Base-by-base conservation (phyloP, 352 stramenopile genomes). In the Phytophthora palmivora region DNA sequence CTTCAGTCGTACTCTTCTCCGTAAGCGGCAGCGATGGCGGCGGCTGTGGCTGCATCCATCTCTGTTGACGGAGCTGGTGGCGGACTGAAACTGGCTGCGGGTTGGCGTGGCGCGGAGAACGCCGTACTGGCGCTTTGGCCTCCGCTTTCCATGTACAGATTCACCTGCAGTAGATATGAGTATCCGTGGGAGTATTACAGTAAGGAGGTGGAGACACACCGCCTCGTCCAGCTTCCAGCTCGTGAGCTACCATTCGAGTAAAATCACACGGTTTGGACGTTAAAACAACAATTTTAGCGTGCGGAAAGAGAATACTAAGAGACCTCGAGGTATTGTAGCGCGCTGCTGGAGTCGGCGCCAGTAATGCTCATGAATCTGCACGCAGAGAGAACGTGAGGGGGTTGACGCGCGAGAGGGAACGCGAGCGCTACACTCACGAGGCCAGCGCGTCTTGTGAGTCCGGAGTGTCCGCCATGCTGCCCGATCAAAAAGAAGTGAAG, bases 321-420 rank as follows among this genome's bases (percentile, higher is more conserved):
- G 87, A 67, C 84, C 68, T 95, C 82, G 9, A 95, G 69, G 58
- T 79, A 95, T 62, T 94, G 87, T 41, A 75, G 50, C 19, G 87
- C 87, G 41, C 80, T 89, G 26, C 58, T 69, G 2, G 78, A 74
- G 48, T 90, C 84, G 12, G 83, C 82, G 21, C 87, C 84, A 6
- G 87, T 95, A 70, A 95, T 91, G 72, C 62, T 86, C 87, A 95
- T 94, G 58, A 95, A 95, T 41, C 87, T 95, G 63, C 47, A 19
- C n/a, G n/a, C n/a, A n/a, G n/a, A n/a, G n/a, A n/a, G n/a, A n/a
- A n/a, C n/a, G n/a, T n/a, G n/a, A n/a, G n/a, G n/a, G n/a, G n/a
- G n/a, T n/a, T n/a, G n/a, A n/a, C n/a, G 26, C 41, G n/a, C 2
- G 12, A 38, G 1, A 16, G 6, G 34, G 37, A 10, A 41, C 34